Evolutionary conservation across 768 basidiomycete genomes (phyloP).

Genomic region (Kwoniella bestiolae): DNA sequence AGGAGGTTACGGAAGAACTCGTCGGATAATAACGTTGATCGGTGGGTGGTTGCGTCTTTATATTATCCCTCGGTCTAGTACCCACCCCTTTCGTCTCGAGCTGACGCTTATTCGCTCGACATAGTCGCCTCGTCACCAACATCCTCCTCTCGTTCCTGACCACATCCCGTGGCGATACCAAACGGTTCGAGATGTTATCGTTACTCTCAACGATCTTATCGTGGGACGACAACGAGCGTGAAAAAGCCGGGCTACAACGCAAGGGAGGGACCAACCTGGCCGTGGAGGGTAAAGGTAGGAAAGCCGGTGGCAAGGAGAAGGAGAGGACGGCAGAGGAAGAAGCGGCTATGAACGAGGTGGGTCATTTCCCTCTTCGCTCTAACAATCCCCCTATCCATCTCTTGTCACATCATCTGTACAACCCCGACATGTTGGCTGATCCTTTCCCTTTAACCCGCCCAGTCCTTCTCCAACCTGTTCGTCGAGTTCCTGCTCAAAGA

Average conservation of each 20-base stretch:
- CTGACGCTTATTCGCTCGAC: neutral
- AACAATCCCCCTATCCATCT: neutral
- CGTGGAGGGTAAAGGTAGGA: constrained; percentile 58
- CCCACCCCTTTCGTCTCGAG: too few species aligned
- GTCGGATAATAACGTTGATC: constrained; percentile 84
- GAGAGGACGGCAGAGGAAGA: constrained; percentile 69
- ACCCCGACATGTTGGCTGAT: neutral
- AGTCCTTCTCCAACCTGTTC: constrained; percentile 95
- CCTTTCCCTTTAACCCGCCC: neutral
- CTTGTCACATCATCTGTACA: neutral
- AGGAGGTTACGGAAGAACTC: constrained; percentile 85
- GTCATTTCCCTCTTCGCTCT: constrained; percentile 19
- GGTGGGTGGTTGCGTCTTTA: too few species aligned
- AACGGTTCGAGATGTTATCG: constrained; percentile 94
- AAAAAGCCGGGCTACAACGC: constrained; percentile 84
- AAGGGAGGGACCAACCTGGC: constrained; percentile 47
- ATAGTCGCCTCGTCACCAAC: constrained; percentile 85
- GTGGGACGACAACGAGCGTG: constrained; percentile 89
- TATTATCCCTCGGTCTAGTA: too few species aligned
- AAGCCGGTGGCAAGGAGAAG: constrained; percentile 60
- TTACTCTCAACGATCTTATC: constrained; percentile 86
- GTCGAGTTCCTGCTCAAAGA: constrained; percentile 98
- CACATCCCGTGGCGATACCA: constrained; percentile 87
- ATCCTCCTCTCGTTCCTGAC: constrained; percentile 85
- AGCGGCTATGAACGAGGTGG: constrained; percentile 56